Conservation (phyloP, 208 protist species). For the Endotrypanum monterogeii region DNA sequence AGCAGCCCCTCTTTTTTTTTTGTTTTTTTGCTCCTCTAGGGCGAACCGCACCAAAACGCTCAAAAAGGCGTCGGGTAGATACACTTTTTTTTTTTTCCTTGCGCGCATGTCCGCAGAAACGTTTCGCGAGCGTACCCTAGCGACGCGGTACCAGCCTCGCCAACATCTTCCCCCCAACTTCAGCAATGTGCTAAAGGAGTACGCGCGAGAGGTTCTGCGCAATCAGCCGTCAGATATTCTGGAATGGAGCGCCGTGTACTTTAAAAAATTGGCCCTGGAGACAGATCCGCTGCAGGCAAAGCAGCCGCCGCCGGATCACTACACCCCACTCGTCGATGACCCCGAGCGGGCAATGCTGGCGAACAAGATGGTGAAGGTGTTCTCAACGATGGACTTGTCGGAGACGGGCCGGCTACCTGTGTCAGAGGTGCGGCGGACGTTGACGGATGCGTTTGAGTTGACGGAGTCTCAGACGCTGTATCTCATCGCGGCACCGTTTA, state of each 20-base stretch:
- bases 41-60: not conserved
- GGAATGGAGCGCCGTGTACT: constrained; percentile 92
- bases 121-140: constrained; percentile 85
- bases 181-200: constrained; percentile 88
- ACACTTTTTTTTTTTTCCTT: not conserved
- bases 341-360: constrained; percentile 36
- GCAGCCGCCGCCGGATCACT: constrained; percentile 40
- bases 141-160: constrained; percentile 87
- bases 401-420: constrained; percentile 51
- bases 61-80: not conserved
- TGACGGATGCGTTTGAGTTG: constrained; percentile 64
- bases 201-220: constrained; percentile 92
- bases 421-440: constrained; percentile 41
- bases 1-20: not conserved
- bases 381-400: constrained; percentile 49
- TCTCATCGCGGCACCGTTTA: constrained; percentile 63
- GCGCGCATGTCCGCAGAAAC: constrained; percentile 37
- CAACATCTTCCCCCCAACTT: constrained; percentile 90
- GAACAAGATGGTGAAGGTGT: constrained; percentile 58
- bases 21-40: not conserved
- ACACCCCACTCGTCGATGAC: constrained; percentile 45
- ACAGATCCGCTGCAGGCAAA: constrained; percentile 58
- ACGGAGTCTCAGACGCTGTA: constrained; percentile 77
- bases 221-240: constrained; percentile 92
- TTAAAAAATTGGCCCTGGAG: constrained; percentile 84